Percentiles rank a stretch among this genome's conserved stretches.
These are phyloP conservation scores for Amphibolis antarctica DNA, from an alignment of 106 monocot genomes.

Conservation along the genomic window DNA sequence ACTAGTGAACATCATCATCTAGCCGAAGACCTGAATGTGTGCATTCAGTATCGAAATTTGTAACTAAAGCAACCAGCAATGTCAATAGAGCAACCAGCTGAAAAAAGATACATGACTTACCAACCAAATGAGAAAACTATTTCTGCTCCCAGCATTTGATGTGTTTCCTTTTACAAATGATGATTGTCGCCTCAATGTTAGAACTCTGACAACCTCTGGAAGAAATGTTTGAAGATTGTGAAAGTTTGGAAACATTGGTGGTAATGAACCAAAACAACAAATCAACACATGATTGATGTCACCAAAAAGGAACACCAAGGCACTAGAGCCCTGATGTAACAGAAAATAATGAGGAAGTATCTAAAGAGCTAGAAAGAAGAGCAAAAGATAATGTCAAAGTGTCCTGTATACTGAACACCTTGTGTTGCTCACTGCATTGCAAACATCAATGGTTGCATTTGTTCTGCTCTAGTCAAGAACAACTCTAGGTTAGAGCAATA, in stretches of 20 bases:
- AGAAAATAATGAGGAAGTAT: no score
- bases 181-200: conserved; percentile 81
- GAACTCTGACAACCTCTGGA: conserved; percentile 62
- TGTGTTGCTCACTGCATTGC: no score
- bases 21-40: background rate
- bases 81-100: no score
- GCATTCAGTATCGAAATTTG: background rate
- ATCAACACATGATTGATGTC: background rate
- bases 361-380: no score
- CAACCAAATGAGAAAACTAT: conserved; percentile 65
- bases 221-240: background rate
- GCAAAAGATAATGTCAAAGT: no score
- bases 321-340: no score
- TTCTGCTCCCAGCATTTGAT: conserved; percentile 47
- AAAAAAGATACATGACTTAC: conserved; percentile 18
- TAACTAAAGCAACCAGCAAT: no score
- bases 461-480: no score
- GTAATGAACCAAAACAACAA: background rate
- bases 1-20: background rate
- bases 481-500: no score
- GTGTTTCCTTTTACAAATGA: conserved; percentile 53
- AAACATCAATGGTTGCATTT: no score
- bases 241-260: background rate
- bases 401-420: no score
- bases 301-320: no score